Conservation (phyloP, 176 grass and related monocot species). For the Zea luxurians region DNA sequence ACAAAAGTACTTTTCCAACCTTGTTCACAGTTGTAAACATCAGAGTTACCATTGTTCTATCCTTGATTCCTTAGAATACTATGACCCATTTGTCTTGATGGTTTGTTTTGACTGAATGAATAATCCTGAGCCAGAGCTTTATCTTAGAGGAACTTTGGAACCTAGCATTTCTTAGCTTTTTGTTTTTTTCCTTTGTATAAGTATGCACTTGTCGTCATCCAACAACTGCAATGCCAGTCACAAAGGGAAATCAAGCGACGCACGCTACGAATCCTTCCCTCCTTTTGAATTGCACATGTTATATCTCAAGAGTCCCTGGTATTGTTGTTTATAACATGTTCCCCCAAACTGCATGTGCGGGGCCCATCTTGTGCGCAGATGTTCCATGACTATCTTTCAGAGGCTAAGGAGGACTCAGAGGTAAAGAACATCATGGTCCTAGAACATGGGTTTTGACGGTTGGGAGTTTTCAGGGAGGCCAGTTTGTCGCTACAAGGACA, state of each 20-base stretch:
- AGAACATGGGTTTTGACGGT: conserved; percentile 82
- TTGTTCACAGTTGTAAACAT: neutral
- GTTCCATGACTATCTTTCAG: conserved; percentile 63
- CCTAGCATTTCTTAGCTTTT: neutral
- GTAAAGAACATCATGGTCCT: conserved; percentile 72
- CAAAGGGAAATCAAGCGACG: too few relatives aligned
- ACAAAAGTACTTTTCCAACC: neutral
- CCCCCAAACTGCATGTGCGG: conserved; percentile 52
- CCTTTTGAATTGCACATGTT: neutral
- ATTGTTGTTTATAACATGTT: neutral
- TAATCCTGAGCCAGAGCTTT: neutral
- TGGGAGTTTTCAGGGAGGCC: conserved; percentile 69
- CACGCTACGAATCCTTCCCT: too few relatives aligned
- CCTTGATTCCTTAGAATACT: neutral
- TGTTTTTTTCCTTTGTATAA: neutral
- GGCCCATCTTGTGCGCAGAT: conserved; percentile 71
- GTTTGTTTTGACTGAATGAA: neutral
- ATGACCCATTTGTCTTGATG: neutral
- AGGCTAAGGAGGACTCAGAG: conserved; percentile 51
- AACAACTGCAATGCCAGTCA: neutral
- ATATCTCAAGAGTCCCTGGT: neutral
- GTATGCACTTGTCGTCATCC: neutral
- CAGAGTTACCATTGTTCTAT: neutral
- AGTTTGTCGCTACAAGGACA: conserved; percentile 68
- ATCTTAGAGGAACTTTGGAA: neutral